Percentiles rank a stretch among this genome's conserved stretches.
Conservation (phyloP, 352 stramenopile species). For the Globisporangium paddicum region DNA sequence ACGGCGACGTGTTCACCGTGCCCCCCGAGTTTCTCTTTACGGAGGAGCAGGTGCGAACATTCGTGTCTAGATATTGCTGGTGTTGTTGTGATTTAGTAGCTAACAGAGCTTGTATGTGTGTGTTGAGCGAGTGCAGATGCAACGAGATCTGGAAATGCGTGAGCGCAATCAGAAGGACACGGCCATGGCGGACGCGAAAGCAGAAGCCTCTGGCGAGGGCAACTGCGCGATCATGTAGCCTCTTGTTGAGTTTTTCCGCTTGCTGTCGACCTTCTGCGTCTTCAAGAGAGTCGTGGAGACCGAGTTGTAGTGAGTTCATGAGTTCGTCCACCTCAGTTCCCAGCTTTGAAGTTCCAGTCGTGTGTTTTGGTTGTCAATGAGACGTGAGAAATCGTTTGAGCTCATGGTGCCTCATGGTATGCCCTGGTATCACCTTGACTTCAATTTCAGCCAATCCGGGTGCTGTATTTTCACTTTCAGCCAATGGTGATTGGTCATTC, state of each 20-base stretch:
- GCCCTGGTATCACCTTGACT: too few relatives aligned
- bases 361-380: neutral
- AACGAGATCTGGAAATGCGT: conserved; percentile 20
- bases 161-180: neutral
- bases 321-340: neutral
- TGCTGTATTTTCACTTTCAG: too few relatives aligned
- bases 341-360: neutral
- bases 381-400: neutral
- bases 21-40: conserved; percentile 38
- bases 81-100: conserved; percentile 1
- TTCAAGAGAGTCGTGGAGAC: neutral
- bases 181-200: neutral
- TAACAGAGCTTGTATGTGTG: conserved; percentile 2
- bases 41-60: conserved; percentile 32
- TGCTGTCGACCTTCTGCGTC: neutral
- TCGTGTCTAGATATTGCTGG: neutral
- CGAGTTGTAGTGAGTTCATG: neutral
- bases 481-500: too few relatives aligned
- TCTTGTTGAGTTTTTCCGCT: neutral
- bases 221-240: conserved; percentile 15
- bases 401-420: too few relatives aligned
- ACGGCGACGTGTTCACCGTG: conserved; percentile 49
- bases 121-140: conserved; percentile 25
- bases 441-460: too few relatives aligned
- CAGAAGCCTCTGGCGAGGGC: neutral